These are phyloP conservation scores for Fusarium nurragi DNA, from an alignment of 2,329 filamentous ascomycete genomes.

Conservation along the genomic window DNA sequence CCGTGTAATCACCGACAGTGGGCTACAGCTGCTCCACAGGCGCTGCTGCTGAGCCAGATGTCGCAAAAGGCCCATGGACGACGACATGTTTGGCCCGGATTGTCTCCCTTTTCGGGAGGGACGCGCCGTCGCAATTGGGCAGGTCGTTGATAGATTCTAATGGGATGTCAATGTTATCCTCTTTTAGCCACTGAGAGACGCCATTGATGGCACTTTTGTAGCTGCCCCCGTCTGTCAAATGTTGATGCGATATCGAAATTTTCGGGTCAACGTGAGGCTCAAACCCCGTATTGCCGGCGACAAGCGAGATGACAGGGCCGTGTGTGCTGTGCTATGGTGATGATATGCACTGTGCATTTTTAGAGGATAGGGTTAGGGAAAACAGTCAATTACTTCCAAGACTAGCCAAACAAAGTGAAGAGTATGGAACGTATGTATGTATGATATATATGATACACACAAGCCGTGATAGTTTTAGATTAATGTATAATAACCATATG, in stretches of 20 bases:
- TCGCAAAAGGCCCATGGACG: constrained; percentile 44
- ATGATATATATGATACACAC: too few relatives aligned
- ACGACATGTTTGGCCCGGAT: constrained; percentile 40
- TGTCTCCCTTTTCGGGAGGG: constrained; percentile 28
- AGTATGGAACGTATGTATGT: too few relatives aligned
- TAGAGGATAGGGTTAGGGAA: constrained; percentile 13
- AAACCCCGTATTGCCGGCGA: constrained; percentile 36
- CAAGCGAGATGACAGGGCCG: constrained; percentile 41
- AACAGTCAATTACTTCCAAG: too few relatives aligned
- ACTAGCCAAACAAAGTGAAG: too few relatives aligned
- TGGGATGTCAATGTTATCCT: constrained; percentile 24
- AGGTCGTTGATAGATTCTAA: constrained; percentile 32
- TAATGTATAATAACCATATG: too few relatives aligned
- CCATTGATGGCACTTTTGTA: constrained; percentile 45
- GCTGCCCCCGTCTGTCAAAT: constrained; percentile 22
- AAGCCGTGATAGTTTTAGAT: too few relatives aligned
- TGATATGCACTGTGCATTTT: constrained; percentile 30
- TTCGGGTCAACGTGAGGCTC: constrained; percentile 34
- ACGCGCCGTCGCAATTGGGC: constrained; percentile 40
- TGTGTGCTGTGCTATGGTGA: constrained; percentile 30
- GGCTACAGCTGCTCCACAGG: constrained; percentile 40
- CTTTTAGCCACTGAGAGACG: constrained; percentile 27
- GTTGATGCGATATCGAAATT: constrained; percentile 34
- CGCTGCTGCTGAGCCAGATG: constrained; percentile 40
- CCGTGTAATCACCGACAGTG: constrained; percentile 36